Percentiles rank a stretch among this genome's conserved stretches.
Conservation (phyloP, 1,284 basidiomycete genomes). For the Hymenochaete sp. region DNA sequence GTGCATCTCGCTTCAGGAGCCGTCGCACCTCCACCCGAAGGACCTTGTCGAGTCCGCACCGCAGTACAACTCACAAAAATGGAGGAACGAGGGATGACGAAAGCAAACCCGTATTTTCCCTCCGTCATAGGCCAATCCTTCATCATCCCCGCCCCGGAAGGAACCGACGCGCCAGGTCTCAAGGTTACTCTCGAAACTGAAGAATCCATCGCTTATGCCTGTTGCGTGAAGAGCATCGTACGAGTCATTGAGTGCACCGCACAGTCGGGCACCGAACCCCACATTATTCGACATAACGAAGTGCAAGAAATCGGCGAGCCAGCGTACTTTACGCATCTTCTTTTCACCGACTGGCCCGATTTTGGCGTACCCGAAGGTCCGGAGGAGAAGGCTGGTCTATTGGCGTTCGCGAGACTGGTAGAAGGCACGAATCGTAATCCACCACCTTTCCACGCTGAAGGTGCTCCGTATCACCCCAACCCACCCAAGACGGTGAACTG, state of each 20-base stretch:
- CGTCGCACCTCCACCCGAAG: slow-evolving; percentile 17
- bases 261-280: slow-evolving; percentile 23
- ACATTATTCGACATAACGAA: slow-evolving; percentile 20
- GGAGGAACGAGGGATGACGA: slow-evolving; percentile 54
- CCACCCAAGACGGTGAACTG: slow-evolving; percentile 80
- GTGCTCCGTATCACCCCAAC: slow-evolving; percentile 34
- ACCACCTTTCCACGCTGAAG: slow-evolving; percentile 21
- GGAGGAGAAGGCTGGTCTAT: slow-evolving; percentile 45
- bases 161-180: slow-evolving; percentile 32
- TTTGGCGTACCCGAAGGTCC: slow-evolving; percentile 57
- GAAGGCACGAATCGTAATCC: slow-evolving; percentile 47
- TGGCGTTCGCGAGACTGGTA: slow-evolving; percentile 55
- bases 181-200: slow-evolving; percentile 45
- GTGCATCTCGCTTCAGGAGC: slow-evolving; percentile 21
- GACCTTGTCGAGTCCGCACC: slow-evolving; percentile 46
- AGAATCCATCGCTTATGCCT: slow-evolving; percentile 40
- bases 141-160: slow-evolving; percentile 40
- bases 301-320: slow-evolving; percentile 25
- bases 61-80: slow-evolving; percentile 73
- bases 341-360: slow-evolving; percentile 77
- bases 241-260: slow-evolving; percentile 26
- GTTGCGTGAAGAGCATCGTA: slow-evolving; percentile 51
- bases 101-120: slow-evolving; percentile 74
- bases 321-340: slow-evolving; percentile 57
- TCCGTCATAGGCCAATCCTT: slow-evolving; percentile 44